Evolutionary conservation across 1,139 yeast species (phyloP), one percentile per base, ranked within the genome.

Genomic region (Nakaseomyces uthaithaninus): DNA sequence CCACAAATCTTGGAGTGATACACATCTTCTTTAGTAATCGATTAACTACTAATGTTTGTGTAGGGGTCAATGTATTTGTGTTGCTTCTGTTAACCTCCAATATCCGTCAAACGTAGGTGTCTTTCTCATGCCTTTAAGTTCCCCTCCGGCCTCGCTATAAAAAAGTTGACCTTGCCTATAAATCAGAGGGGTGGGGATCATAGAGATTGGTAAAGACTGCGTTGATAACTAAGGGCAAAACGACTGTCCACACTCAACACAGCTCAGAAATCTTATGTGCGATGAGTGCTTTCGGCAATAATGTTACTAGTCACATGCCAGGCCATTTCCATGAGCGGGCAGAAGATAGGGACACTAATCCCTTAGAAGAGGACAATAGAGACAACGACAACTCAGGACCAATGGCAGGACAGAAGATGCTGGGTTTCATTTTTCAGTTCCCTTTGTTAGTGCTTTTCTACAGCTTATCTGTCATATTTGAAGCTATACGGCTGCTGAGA

Each of bases 401-500:
- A 7, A 17, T 16, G 33, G 5, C 11, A 11, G 33, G 22, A 17
- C 33, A 28, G 33, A 16, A 9, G 7, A 5, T 40, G 6, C 24
- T 24, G 14, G 35, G 25, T 11, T 30, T 22, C 11, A 9, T 42
- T 2, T 38, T 47, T 7, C 47, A 43, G 16, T 37, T 45, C 11
- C 59, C 60, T 6, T 41, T 57, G n/a, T 36, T 45, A 23, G 8
- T 54, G 6, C 39, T 57, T 2, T 55, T 51, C 39, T 53, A 44
- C 30, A 9, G 47, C 8, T 34, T 55, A 34, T 46, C 41, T 14
- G 12, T 45, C 11, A 12, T 48, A 1, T 27, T 55, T 7, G 25
- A 41, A 3, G 22, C 46, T 1, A 20, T 50, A 7, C 37, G 49
- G n/a, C 20, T 47, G 7, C 31, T 54, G 11, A 53, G 48, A 40